These are phyloP conservation scores for Aspergillus arachidicola DNA, from an alignment of 2,329 filamentous ascomycete genomes.

Conservation along the genomic window DNA sequence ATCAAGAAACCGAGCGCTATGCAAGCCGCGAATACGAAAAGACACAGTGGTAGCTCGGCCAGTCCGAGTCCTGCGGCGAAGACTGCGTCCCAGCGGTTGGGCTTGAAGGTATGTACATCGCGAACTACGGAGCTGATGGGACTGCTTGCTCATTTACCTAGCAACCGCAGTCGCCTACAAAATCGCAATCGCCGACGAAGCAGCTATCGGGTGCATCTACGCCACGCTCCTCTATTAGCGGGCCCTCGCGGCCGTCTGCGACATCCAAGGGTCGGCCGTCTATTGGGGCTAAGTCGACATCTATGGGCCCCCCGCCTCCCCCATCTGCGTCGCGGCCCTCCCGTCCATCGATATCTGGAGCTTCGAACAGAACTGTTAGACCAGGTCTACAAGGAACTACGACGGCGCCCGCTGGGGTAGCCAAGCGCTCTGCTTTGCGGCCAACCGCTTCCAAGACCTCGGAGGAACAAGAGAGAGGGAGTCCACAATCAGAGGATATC, in stretches of 20 bases:
- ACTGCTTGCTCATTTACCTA: neutral
- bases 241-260: constrained; percentile 57
- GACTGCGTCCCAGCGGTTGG: constrained; percentile 40
- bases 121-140: constrained; percentile 1
- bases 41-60: constrained; percentile 70
- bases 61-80: constrained; percentile 72
- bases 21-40: constrained; percentile 60
- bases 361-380: constrained; percentile 36
- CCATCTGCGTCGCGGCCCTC: constrained; percentile 36
- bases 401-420: constrained; percentile 22
- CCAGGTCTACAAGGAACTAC: constrained; percentile 31
- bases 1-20: constrained; percentile 48
- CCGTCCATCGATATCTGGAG: constrained; percentile 43
- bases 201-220: constrained; percentile 61
- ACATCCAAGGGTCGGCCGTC: constrained; percentile 59
- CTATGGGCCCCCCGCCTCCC: constrained; percentile 66
- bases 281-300: constrained; percentile 56
- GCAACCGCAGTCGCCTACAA: constrained; percentile 66
- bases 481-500: constrained; percentile 32
- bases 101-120: constrained; percentile 37
- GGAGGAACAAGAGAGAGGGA: constrained; percentile 30
- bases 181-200: constrained; percentile 81
- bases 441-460: constrained; percentile 28
- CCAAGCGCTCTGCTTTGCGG: constrained; percentile 40
- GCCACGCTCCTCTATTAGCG: constrained; percentile 49